Percentiles rank a stretch among this genome's conserved stretches.
These are phyloP conservation scores for Polychaeton citri DNA, from an alignment of 2,329 filamentous ascomycete genomes.

Conservation along the genomic window DNA sequence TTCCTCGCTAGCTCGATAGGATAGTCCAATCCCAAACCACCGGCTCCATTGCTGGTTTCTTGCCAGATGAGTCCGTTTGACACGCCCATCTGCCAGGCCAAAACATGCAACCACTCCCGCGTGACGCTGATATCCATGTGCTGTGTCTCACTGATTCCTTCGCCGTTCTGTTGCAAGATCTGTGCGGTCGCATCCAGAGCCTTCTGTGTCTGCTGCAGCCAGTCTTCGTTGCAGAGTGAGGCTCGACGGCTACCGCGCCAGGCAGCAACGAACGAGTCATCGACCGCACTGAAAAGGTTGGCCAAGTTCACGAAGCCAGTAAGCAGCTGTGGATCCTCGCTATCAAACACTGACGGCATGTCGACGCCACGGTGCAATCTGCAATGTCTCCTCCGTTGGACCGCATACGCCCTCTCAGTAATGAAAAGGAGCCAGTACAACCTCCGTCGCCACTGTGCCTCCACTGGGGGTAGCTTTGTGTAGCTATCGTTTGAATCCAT, in stretches of 20 bases:
- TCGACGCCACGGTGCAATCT: conserved; percentile 18
- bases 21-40: conserved; percentile 22
- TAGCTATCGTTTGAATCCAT: conserved; percentile 22
- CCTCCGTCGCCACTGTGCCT: conserved; percentile 22
- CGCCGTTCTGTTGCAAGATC: conserved; percentile 6
- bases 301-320: conserved; percentile 22
- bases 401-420: conserved; percentile 23
- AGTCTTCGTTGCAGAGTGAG: conserved; percentile 21
- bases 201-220: conserved; percentile 21
- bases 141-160: conserved; percentile 20
- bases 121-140: conserved; percentile 21
- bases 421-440: conserved; percentile 24
- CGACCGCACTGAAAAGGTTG: conserved; percentile 22
- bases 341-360: conserved; percentile 20
- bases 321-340: conserved; percentile 20
- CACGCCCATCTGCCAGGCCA: conserved; percentile 26
- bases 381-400: conserved; percentile 21
- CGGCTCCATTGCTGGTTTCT: conserved; percentile 14
- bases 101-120: conserved; percentile 22
- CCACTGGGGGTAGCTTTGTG: conserved; percentile 15
- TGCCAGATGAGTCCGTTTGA: conserved; percentile 22
- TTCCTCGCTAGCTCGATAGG: conserved; percentile 22
- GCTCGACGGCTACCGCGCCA: conserved; percentile 21
- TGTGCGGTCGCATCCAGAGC: conserved; percentile 19
- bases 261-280: conserved; percentile 21